A percentile compares a stretch with the other conserved stretches of the same genome.
Conservation (phyloP, 257 asterid species). For the Solanum chiquidenum region DNA sequence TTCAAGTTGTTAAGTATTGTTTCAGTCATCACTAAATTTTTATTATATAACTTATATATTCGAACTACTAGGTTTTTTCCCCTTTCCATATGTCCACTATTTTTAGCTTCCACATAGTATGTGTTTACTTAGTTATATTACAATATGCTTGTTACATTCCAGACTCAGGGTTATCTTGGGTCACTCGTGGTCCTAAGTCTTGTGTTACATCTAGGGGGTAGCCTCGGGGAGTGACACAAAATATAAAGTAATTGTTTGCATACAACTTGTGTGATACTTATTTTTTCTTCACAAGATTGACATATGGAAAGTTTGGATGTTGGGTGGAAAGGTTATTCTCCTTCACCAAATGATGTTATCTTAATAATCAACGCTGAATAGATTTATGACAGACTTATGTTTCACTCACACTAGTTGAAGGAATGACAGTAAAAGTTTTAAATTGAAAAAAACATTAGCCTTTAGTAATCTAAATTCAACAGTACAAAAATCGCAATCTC, state of each 20-base stretch:
- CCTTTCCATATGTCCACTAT: too few relatives aligned
- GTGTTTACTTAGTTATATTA: too few relatives aligned
- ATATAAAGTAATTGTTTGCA: neutral
- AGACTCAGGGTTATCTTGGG: too few relatives aligned
- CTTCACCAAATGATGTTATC: neutral
- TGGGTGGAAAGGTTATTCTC: neutral
- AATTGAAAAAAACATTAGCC: neutral
- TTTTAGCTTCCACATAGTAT: too few relatives aligned
- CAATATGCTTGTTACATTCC: too few relatives aligned
- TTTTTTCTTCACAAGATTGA: neutral
- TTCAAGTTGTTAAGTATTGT: too few relatives aligned
- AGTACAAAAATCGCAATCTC: neutral
- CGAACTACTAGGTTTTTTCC: too few relatives aligned
- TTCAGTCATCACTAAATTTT: too few relatives aligned
- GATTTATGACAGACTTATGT: neutral
- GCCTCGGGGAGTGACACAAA: neutral
- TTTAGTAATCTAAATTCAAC: neutral
- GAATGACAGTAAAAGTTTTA: neutral
- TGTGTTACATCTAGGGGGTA: too few relatives aligned
- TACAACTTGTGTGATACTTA: neutral
- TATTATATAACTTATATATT: too few relatives aligned
- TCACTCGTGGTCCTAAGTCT: too few relatives aligned
- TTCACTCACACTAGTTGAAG: neutral
- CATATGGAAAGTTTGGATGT: neutral
- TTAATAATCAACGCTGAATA: neutral